Percentiles rank a stretch among this genome's conserved stretches.
Conservation (phyloP, 371 early-diverging fungal genomes). For the Mucor velutinosus region DNA sequence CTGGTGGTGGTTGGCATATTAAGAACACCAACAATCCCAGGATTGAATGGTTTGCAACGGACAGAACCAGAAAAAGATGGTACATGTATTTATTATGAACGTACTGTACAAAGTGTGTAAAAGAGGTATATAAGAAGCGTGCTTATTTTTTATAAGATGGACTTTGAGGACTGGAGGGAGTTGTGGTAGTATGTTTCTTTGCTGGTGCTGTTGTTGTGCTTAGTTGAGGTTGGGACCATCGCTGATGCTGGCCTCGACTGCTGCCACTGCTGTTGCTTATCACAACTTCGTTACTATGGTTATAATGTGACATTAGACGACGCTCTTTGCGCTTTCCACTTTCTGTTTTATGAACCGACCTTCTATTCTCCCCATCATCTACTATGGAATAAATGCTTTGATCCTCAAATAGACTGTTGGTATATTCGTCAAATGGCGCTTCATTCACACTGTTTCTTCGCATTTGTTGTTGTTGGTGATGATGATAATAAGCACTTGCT, state of each 20-base stretch:
- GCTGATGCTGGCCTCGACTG: not conserved
- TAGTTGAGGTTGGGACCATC: not conserved
- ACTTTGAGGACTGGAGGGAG: not conserved
- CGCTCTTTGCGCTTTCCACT: slow-evolving; percentile 42
- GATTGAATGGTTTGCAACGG: too few species aligned
- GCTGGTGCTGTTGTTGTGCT: not conserved
- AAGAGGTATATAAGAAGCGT: not conserved
- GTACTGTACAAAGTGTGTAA: not conserved
- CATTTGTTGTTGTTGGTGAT: not conserved
- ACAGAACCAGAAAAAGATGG: not conserved
- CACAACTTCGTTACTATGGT: not conserved
- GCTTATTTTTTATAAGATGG: not conserved
- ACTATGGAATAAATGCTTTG: slow-evolving; percentile 1
- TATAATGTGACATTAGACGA: slow-evolving; percentile 14
- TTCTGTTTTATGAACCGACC: slow-evolving; percentile 38
- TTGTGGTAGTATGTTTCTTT: not conserved
- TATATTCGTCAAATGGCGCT: slow-evolving; percentile 6
- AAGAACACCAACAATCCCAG: too few species aligned
- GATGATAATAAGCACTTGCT: not conserved
- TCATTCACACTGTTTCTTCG: slow-evolving; percentile 12
- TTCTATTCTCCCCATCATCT: slow-evolving; percentile 14
- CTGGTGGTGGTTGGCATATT: too few species aligned
- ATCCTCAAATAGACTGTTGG: not conserved
- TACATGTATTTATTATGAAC: not conserved
- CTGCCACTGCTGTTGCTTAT: slow-evolving; percentile 8